These are phyloP conservation scores for Saccharomyces pastorianus DNA, from an alignment of 1,139 yeast species.

Conservation along the genomic window DNA sequence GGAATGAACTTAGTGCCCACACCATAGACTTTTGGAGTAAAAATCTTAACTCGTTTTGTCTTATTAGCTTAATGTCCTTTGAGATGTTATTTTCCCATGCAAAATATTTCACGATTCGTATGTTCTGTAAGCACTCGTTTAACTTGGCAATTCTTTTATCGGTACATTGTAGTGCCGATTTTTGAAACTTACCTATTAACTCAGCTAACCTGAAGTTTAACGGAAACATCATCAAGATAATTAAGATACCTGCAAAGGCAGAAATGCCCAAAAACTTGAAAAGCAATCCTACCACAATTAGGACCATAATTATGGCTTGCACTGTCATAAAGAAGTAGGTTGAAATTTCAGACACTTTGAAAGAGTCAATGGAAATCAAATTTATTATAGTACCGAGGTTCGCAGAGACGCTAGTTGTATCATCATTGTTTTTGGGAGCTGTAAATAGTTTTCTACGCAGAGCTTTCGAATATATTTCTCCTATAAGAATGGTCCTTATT, in stretches of 20 bases:
- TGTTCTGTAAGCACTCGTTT: conserved; percentile 5
- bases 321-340: conserved; percentile 2
- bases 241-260: conserved; percentile 3
- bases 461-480: conserved; percentile 1
- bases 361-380: conserved; percentile 48
- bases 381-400: conserved; percentile 58
- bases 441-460: background rate
- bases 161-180: background rate
- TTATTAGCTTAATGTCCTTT: conserved; percentile 1
- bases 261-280: conserved; percentile 4
- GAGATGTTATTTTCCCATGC: conserved; percentile 6
- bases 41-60: conserved; percentile 1
- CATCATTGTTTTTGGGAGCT: conserved; percentile 12
- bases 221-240: conserved; percentile 3
- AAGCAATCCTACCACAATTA: conserved; percentile 3
- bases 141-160: conserved; percentile 4
- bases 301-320: conserved; percentile 5
- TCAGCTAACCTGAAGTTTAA: conserved; percentile 3
- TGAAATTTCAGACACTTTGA: conserved; percentile 40
- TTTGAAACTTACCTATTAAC: conserved; percentile 2
- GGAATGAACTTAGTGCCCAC: conserved; percentile 1
- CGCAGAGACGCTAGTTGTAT: conserved; percentile 35
- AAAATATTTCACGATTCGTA: conserved; percentile 5
- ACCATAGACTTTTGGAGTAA: conserved; percentile 1
- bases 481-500: conserved; percentile 2